Base-by-base conservation (phyloP, 2,329 filamentous ascomycete genomes). In the Pseudogymnoascus sp. region DNA sequence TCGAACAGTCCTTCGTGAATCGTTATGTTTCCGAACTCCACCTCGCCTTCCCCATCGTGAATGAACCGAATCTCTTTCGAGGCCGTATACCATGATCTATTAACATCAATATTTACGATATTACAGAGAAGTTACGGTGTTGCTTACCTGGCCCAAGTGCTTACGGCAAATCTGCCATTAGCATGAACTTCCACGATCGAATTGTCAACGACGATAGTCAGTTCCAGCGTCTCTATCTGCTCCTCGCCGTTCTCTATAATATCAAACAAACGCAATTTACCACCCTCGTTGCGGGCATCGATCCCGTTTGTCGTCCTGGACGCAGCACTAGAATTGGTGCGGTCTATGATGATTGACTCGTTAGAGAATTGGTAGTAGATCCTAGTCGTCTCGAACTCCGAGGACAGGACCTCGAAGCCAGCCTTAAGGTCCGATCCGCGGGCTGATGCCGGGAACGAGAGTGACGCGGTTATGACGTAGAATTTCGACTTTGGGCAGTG, bases 311-410 rank as follows among this genome's bases (percentile, higher is more conserved):
- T 78, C 0, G 74, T 77, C 16, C 66, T 60, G 0, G 75, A 74
- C 1, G 73, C 76, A 8, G 77, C 77, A 45, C 76, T 77, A 3
- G 75, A 72, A 38, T 75, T 75, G 33, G 69, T 73, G 4, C 76
- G 74, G 60, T 78, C 76, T 19, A 79, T 68, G 35, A 77, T 69
- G 42, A 79, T 64, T 19, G 72, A 74, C 66, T 79, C 77, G 65
- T 78, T 77, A 2, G 73, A 75, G 66, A 79, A 77, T 58, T 78
- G 75, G 66, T 79, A 78, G 67, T 77, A 78, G 39, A 79, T 74
- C 9, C 69, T 73, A 4, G 77, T 78, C 9, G 71, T 72, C 66
- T 79, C 77, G 23, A 74, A 66, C 2, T 74, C 67, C 4, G 75
- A 77, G 1, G 74, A 72, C 2, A 78, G 66, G 42, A 79, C 76